A percentile compares a stretch with the other conserved stretches of the same genome.
These are phyloP conservation scores for Cryphonectria japonica DNA, from an alignment of 2,329 filamentous ascomycete species.

Conservation along the genomic window DNA sequence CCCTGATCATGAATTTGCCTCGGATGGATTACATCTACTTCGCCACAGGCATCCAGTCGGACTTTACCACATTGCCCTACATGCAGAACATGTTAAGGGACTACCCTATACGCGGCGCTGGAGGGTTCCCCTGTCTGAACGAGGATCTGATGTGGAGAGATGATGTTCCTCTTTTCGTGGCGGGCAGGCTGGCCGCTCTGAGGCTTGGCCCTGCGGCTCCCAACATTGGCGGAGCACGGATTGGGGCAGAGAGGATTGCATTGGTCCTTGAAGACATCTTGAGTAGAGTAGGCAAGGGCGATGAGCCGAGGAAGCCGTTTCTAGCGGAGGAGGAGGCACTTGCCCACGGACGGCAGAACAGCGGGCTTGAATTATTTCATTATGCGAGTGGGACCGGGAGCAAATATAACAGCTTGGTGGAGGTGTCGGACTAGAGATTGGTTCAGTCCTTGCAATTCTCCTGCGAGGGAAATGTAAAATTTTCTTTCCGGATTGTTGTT, in stretches of 20 bases:
- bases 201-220: constrained; percentile 72
- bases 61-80: constrained; percentile 64
- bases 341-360: not conserved
- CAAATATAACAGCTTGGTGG: constrained; percentile 20
- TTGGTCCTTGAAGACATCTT: constrained; percentile 69
- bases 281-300: not conserved
- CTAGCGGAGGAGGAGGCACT: constrained; percentile 36
- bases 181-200: constrained; percentile 68
- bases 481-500: no score
- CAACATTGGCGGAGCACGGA: constrained; percentile 73
- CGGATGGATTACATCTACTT: constrained; percentile 72
- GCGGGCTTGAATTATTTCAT: constrained; percentile 18
- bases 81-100: constrained; percentile 61
- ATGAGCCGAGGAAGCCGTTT: constrained; percentile 2
- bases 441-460: not conserved
- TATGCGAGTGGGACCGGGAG: constrained; percentile 25
- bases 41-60: constrained; percentile 71
- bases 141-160: constrained; percentile 77
- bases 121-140: constrained; percentile 73
- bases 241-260: constrained; percentile 73
- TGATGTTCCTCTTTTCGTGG: constrained; percentile 73
- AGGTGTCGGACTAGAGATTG: constrained; percentile 11
- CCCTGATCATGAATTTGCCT: constrained; percentile 56
- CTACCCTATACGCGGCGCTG: constrained; percentile 64
- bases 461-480: no score